These are phyloP conservation scores for Diplogelasinospora grovesii DNA, from an alignment of 495 filamentous ascomycete species.

Conservation along the genomic window DNA sequence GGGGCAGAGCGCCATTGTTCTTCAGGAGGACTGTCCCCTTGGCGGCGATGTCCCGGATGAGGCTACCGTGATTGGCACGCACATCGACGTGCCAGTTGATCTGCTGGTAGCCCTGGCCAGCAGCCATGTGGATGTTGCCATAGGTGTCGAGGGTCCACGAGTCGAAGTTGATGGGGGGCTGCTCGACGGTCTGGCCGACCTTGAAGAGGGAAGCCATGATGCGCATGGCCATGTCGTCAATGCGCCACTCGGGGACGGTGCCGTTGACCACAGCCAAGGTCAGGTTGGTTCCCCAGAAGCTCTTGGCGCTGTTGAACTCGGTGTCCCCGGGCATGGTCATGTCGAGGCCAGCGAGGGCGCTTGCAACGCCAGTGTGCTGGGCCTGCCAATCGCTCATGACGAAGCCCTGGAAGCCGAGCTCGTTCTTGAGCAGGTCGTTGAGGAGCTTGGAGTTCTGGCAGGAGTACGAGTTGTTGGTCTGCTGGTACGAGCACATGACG, in stretches of 20 bases:
- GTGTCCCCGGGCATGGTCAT: slow-evolving; percentile 95
- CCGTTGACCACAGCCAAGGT: slow-evolving; percentile 81
- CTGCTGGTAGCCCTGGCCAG: slow-evolving; percentile 51
- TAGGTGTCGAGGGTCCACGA: slow-evolving; percentile 77
- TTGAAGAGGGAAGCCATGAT: slow-evolving; percentile 95
- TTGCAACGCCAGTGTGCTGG: slow-evolving; percentile 74
- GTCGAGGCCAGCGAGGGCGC: slow-evolving; percentile 79
- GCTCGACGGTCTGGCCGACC: slow-evolving; percentile 60
- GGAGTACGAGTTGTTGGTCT: slow-evolving; percentile 79
- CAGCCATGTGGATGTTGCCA: slow-evolving; percentile 58
- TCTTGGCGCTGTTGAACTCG: slow-evolving; percentile 59
- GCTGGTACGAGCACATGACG: slow-evolving; percentile 93
- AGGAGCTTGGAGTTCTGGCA: slow-evolving; percentile 77
- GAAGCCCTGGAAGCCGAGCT: slow-evolving; percentile 93
- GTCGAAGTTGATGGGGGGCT: slow-evolving; percentile 73
- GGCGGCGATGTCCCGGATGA: slow-evolving; percentile 69
- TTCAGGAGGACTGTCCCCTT: slow-evolving; percentile 84
- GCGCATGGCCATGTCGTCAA: slow-evolving; percentile 88
- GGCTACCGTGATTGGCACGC: slow-evolving; percentile 59
- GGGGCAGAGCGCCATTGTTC: slow-evolving; percentile 70
- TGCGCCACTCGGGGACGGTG: slow-evolving; percentile 79
- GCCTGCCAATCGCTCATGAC: slow-evolving; percentile 87
- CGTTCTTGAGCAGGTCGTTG: slow-evolving; percentile 81
- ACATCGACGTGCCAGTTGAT: slow-evolving; percentile 88
- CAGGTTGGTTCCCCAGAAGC: slow-evolving; percentile 84